Evolutionary conservation across 1,284 basidiomycete species (phyloP).

Genomic region (Rhodotorula glutinis): DNA sequence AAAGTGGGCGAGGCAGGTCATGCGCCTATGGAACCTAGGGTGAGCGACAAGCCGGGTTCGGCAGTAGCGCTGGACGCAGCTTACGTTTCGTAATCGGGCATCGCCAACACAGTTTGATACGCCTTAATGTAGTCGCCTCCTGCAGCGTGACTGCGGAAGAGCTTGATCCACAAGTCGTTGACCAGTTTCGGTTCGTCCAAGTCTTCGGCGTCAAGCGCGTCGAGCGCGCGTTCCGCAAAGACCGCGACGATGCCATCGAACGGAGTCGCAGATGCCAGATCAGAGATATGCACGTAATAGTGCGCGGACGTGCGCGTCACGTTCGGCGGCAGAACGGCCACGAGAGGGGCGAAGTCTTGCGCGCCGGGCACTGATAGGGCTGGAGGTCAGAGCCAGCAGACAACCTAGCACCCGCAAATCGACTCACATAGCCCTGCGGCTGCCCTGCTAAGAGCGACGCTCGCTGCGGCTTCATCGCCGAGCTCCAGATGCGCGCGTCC

Average conservation of each 20-base stretch:
- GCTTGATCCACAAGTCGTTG: slow-evolving; percentile 65
- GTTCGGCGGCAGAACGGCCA: too few relatives aligned
- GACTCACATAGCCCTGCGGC: slow-evolving; percentile 70
- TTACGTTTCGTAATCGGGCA: slow-evolving; percentile 58
- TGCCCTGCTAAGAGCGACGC: slow-evolving; percentile 66
- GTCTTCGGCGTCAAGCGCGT: slow-evolving; percentile 23
- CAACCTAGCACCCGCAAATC: too few relatives aligned
- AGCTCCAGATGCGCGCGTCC: slow-evolving; percentile 66
- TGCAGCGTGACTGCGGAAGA: slow-evolving; percentile 73
- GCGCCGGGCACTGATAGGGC: too few relatives aligned
- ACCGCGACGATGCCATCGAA: slow-evolving; percentile 62
- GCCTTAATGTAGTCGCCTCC: slow-evolving; percentile 77
- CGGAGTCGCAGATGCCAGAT: slow-evolving; percentile 63
- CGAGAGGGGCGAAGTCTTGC: too few relatives aligned
- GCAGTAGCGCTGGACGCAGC: not conserved
- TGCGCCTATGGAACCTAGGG: slow-evolving; percentile 59
- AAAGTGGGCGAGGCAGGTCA: slow-evolving; percentile 72
- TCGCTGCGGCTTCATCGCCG: slow-evolving; percentile 72
- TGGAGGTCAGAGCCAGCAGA: not conserved
- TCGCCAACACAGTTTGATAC: slow-evolving; percentile 69
- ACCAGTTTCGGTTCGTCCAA: slow-evolving; percentile 15
- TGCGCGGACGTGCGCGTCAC: slow-evolving; percentile 2
- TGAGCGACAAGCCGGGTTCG: not conserved
- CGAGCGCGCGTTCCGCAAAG: slow-evolving; percentile 59
- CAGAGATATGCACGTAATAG: slow-evolving; percentile 74